phyloP scores from a whole-genome alignment of 768 basidiomycete genomes.

The Tylopilus sp. region DNA sequence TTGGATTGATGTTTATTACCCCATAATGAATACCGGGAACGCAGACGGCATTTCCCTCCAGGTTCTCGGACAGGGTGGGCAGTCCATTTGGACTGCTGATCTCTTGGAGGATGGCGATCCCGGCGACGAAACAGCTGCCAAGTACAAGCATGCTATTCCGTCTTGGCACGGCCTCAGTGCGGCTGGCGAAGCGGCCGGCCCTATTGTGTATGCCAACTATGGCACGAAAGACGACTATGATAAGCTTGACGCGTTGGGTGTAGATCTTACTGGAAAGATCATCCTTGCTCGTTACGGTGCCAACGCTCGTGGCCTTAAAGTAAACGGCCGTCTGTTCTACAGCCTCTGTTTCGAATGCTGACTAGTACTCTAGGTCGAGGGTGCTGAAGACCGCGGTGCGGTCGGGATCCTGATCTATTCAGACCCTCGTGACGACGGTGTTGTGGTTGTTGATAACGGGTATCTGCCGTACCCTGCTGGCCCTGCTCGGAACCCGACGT shows the following conservation, averaged over 20 bases:
- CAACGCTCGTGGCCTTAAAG: conserved; percentile 84
- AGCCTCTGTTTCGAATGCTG: neutral
- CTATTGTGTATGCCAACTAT: conserved; percentile 76
- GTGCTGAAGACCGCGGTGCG: conserved; percentile 81
- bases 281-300: conserved; percentile 75
- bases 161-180: conserved; percentile 86
- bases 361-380: conserved; percentile 55
- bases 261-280: conserved; percentile 73
- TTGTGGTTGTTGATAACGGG: conserved; percentile 71
- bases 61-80: conserved; percentile 56
- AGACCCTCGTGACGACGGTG: conserved; percentile 84
- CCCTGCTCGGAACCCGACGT: conserved; percentile 79
- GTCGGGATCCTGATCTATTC: conserved; percentile 77
- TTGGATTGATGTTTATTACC: conserved; percentile 89
- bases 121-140: conserved; percentile 67
- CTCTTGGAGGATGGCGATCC: conserved; percentile 69
- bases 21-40: conserved; percentile 67
- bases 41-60: conserved; percentile 66
- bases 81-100: conserved; percentile 62
- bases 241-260: conserved; percentile 57
- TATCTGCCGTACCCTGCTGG: conserved; percentile 72
- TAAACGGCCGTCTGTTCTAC: conserved; percentile 24
- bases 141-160: conserved; percentile 63
- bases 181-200: conserved; percentile 69
- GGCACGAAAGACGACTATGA: conserved; percentile 71